Evolutionary conservation across 768 basidiomycete species (phyloP).

Genomic region (Mycena sanguinolenta): DNA sequence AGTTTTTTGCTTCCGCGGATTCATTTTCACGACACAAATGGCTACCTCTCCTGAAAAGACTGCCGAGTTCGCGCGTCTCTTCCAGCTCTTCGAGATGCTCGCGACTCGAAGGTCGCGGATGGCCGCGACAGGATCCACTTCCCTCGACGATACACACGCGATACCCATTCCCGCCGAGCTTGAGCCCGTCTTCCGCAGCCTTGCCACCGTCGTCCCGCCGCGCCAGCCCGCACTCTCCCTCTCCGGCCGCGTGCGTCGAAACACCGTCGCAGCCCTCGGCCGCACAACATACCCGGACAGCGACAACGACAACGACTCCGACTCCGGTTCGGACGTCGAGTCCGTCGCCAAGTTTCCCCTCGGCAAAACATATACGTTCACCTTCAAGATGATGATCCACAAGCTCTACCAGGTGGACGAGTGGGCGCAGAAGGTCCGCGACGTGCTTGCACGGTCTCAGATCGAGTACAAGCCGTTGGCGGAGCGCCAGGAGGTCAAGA

Average conservation of each 20-base stretch:
- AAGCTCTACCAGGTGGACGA: constrained; percentile 73
- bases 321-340: constrained; percentile 38
- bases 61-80: constrained; percentile 67
- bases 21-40: constrained; percentile 11
- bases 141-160: constrained; percentile 46
- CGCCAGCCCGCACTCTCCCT: neutral
- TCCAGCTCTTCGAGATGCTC: constrained; percentile 67
- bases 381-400: constrained; percentile 77
- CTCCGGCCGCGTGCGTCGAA: constrained; percentile 43
- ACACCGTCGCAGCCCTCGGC: constrained; percentile 37
- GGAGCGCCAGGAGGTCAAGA: constrained; percentile 47
- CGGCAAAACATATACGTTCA: constrained; percentile 66
- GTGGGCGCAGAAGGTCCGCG: constrained; percentile 69
- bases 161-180: constrained; percentile 48
- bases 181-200: constrained; percentile 45
- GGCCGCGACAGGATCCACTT: constrained; percentile 40
- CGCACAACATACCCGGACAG: constrained; percentile 27
- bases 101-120: constrained; percentile 57
- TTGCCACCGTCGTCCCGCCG: constrained; percentile 37
- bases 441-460: constrained; percentile 65
- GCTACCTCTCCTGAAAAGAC: constrained; percentile 47
- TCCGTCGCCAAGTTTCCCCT: constrained; percentile 59
- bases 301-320: constrained; percentile 12
- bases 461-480: constrained; percentile 69
- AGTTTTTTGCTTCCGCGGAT: constrained; percentile 27